Evolutionary conservation across 2,329 filamentous ascomycete species (phyloP), one percentile per base, ranked within the genome.

Genomic region (Capronia coronata): DNA sequence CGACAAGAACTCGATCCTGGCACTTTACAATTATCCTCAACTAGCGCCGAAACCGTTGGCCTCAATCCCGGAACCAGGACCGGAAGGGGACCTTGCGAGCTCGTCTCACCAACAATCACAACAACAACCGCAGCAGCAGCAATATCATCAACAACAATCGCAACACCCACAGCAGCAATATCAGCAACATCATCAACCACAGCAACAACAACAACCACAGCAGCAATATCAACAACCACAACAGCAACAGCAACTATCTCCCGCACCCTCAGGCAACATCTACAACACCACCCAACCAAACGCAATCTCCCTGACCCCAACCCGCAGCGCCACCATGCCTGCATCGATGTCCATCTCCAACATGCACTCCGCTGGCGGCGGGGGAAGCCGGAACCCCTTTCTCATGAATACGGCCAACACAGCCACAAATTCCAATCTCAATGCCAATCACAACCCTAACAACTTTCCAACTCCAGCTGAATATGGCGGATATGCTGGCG

Each of bases 1-100:
- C 51, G 69, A 74, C 51, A 75, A 73, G 56, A 67, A 64, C 30
- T 69, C 67, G 44, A 74, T 74, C 40, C 63, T 74, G 29, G 67
- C 71, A 11, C 61, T 74, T 10, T 74, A 73, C 55, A 72, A 69
- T 47, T 65, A 73, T 46, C 67, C 70, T 27, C 58, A 61, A 25
- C 48, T 61, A 9, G 60, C 61, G 21, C 59, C 59, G 11, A 65
- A 48, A 61, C 67, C 34, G 22, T 43, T 59, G 1, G 51, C 54
- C 10, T 54, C 58, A 8, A 54, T 60, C 10, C 56, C 52, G 52
- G 66, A 68, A 49, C 58, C 61, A 18, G 58, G 51, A 55, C 35
- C 61, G 52, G 50, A 63, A 60, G 46, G 51, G n/a, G n/a, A n/a
- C n/a, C n/a, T n/a, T n/a, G n/a, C n/a, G n/a, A n/a, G n/a, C n/a